Percentiles rank a stretch among this genome's conserved stretches.
These are phyloP conservation scores for Phytophthora lateralis DNA, from an alignment of 352 stramenopile species.

Conservation along the genomic window DNA sequence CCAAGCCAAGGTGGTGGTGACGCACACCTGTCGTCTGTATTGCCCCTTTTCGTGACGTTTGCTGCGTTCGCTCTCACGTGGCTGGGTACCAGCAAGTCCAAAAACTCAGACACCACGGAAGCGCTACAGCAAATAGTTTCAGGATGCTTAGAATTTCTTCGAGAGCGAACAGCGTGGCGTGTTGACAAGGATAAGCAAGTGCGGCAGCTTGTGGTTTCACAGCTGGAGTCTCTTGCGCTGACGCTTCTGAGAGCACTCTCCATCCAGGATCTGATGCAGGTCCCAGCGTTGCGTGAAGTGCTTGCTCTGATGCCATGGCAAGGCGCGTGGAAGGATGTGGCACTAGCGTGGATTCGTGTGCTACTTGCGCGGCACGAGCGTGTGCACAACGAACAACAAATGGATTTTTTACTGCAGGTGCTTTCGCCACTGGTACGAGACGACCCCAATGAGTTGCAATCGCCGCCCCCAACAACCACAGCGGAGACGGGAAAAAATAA, in stretches of 20 bases:
- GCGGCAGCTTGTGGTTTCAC: slow-evolving; percentile 28
- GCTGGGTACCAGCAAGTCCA: slow-evolving; percentile 12
- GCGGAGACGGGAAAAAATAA: slow-evolving; percentile 19
- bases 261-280: slow-evolving; percentile 43
- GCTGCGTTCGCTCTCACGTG: slow-evolving; percentile 56
- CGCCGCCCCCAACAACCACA: slow-evolving; percentile 6
- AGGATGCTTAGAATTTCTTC: slow-evolving; percentile 34
- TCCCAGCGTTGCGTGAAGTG: slow-evolving; percentile 46
- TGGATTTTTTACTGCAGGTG: slow-evolving; percentile 69
- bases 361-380: slow-evolving; percentile 49
- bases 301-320: slow-evolving; percentile 57
- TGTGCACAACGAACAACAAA: slow-evolving; percentile 42
- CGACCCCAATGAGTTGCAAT: slow-evolving; percentile 51
- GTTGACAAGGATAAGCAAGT: slow-evolving; percentile 36
- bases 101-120: slow-evolving; percentile 19
- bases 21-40: slow-evolving; percentile 27
- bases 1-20: slow-evolving; percentile 15
- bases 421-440: slow-evolving; percentile 92
- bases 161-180: slow-evolving; percentile 31
- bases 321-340: slow-evolving; percentile 57
- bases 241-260: slow-evolving; percentile 41
- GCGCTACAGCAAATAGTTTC: slow-evolving; percentile 40
- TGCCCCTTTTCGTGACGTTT: slow-evolving; percentile 59
- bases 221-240: slow-evolving; percentile 35
- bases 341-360: slow-evolving; percentile 51